Evolutionary conservation across 148 eudicot species (phyloP).

Genomic region (Silene uniflora): DNA sequence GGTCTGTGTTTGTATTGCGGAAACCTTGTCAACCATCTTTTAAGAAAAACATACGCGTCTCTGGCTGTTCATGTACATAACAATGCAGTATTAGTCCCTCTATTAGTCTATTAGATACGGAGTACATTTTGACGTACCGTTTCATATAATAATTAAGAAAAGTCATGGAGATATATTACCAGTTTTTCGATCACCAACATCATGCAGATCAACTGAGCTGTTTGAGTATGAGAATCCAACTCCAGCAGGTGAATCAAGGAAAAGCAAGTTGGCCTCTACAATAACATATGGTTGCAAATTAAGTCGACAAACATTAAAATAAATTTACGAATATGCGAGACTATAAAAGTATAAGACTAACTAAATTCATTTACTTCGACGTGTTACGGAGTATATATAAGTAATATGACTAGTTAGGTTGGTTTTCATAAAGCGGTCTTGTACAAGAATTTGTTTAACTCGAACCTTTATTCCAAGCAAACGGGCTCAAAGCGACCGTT

Average conservation of each 20-base stretch:
- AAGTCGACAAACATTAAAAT: neutral
- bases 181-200: conserved; percentile 16
- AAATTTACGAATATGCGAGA: too few relatives aligned
- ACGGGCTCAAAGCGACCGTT: conserved; percentile 23
- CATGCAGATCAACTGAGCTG: neutral
- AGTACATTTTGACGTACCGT: neutral
- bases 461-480: conserved; percentile 35
- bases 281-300: neutral
- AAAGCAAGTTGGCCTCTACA: conserved; percentile 29
- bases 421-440: neutral
- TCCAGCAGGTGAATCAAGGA: conserved; percentile 25
- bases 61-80: conserved; percentile 20
- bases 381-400: neutral
- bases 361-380: too few relatives aligned
- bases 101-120: neutral
- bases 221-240: conserved; percentile 30
- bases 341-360: too few relatives aligned
- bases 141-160: neutral
- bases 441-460: neutral
- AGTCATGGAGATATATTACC: conserved; percentile 4
- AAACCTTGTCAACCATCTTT: conserved; percentile 38
- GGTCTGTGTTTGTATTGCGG: conserved; percentile 43
- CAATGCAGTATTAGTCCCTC: neutral
- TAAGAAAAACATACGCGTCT: conserved; percentile 28
- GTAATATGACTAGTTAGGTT: too few relatives aligned